Base-by-base conservation (phyloP, 2,329 filamentous ascomycete genomes). In the Calonectria pseudoturangicola region DNA sequence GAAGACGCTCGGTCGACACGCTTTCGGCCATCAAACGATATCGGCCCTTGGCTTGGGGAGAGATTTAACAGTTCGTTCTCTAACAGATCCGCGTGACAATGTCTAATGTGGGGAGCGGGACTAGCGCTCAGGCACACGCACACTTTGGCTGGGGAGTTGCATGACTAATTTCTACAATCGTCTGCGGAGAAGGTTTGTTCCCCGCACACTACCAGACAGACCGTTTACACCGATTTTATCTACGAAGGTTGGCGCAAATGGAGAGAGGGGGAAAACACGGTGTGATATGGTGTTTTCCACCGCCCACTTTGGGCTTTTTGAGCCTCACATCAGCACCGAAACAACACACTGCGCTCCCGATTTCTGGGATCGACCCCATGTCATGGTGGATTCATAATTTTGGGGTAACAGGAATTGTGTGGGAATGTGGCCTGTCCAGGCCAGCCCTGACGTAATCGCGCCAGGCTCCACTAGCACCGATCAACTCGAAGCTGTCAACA, bases 101-200 rank as follows among this genome's bases (percentile, higher is more conserved):
- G 39, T 54, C 41, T 27, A 54, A 62, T 51, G 33, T 36, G 10
- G 30, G 30, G 58, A 54, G 27, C 39, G 39, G 41, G 54, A 62
- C 36, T 62, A 63, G 27, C 43, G 56, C 56, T 28, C 50, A 54
- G 54, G 58, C 68, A 36, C 41, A 28, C 48, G 41, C 39, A 27
- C 50, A 41, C 21, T 54, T 60, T 63, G 48, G 62, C 50, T 68
- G 68, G 50, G 43, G 60, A 66, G 45, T 48, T 33, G 68, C 60
- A 65, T 70, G 68, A 70, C 68, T 70, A 65, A 70, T 56, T 64
- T 33, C 16, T 51, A 62, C 39, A 47, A 33, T 43, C 39, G 58
- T 47, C 36, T 50, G 45, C 43, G n/a, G 48, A 64, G 47, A n/a
- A 69, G 48, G 50, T 58, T 54, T 51, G 65, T 45, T 58, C 50